Evolutionary conservation across 768 basidiomycete genomes (phyloP).

Genomic region (Suillus hirtellus): DNA sequence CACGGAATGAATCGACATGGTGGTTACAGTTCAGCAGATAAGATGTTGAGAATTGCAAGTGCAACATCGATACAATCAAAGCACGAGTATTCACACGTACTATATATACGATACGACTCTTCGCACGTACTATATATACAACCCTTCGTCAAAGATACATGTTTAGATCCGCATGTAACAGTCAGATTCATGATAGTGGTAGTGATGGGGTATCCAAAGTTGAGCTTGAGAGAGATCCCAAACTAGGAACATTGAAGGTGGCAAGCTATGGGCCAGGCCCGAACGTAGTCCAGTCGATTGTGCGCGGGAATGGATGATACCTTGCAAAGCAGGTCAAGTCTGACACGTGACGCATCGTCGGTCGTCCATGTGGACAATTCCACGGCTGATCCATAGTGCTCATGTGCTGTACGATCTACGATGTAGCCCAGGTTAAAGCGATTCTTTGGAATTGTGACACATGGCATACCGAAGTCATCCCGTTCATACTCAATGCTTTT

Average conservation of each 20-base stretch:
- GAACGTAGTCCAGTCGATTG: constrained; percentile 40
- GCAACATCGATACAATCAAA: not conserved
- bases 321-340: constrained; percentile 44
- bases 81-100: not conserved
- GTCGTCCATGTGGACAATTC: constrained; percentile 87
- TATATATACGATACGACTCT: constrained; percentile 1
- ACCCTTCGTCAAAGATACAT: not conserved
- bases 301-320: constrained; percentile 15
- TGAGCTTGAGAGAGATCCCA: not conserved
- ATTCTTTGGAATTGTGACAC: not conserved
- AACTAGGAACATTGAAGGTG: not conserved
- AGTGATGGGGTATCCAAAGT: not conserved
- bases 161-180: not conserved
- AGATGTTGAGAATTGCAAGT: not conserved
- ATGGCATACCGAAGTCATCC: constrained; percentile 67
- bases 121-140: constrained; percentile 8
- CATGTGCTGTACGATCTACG: constrained; percentile 77
- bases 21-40: constrained; percentile 7
- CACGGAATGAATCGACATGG: constrained; percentile 55
- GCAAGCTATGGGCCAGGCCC: constrained; percentile 1
- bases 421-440: not conserved
- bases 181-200: not conserved
- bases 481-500: constrained; percentile 68
- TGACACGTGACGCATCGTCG: constrained; percentile 77
- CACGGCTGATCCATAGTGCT: constrained; percentile 83